Evolutionary conservation across 345 rosid species (phyloP).

Genomic region (Firmiana major): DNA sequence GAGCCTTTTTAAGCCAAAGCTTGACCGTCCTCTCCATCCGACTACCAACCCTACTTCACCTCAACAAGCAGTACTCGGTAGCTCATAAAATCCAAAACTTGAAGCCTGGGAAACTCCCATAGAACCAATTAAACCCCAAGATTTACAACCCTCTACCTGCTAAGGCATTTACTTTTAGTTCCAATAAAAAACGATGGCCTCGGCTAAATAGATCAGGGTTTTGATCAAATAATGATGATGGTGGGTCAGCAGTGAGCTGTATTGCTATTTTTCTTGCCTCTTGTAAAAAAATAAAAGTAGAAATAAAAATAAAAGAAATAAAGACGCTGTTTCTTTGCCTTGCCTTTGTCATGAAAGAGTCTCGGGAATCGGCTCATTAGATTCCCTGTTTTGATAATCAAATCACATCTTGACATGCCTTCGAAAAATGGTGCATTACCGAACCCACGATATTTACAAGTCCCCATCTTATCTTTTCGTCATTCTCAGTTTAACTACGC

Average conservation of each 20-base stretch:
- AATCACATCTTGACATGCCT: conserved; percentile 10
- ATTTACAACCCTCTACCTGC: background rate
- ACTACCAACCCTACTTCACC: background rate
- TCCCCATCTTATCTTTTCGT: background rate
- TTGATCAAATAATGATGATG: background rate
- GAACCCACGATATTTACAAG: conserved; percentile 1
- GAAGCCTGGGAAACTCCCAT: background rate
- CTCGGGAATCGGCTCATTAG: conserved; percentile 25
- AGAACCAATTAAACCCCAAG: background rate
- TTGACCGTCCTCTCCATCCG: background rate
- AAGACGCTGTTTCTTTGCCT: background rate
- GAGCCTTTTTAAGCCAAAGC: background rate
- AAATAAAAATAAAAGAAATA: background rate
- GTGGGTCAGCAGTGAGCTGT: conserved; percentile 13
- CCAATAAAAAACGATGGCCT: background rate
- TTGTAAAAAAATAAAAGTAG: too few relatives aligned
- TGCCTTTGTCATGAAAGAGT: conserved; percentile 8
- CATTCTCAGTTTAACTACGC: background rate
- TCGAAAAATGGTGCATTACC: too few relatives aligned
- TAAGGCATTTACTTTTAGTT: background rate
- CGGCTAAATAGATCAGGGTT: conserved; percentile 10
- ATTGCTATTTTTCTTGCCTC: background rate
- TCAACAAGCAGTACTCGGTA: background rate
- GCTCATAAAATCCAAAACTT: background rate
- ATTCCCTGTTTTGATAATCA: conserved; percentile 20